Evolutionary conservation across 2,329 filamentous ascomycete species (phyloP).

Genomic region (Trichocomaceae sp.): DNA sequence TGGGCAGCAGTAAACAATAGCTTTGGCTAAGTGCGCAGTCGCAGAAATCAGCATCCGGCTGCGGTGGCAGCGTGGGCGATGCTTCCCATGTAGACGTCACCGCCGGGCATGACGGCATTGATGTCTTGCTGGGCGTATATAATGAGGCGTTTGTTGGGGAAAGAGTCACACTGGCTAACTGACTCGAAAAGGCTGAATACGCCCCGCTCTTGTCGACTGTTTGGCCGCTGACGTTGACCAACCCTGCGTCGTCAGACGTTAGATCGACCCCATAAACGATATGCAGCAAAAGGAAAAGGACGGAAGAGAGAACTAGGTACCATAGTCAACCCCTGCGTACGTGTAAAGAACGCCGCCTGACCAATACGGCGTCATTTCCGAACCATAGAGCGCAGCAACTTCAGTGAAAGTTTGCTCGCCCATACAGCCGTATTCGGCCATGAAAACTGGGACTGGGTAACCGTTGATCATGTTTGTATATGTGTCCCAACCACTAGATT

Average conservation of each 20-base stretch:
- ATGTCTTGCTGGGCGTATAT: conserved; percentile 65
- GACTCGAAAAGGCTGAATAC: conserved; percentile 63
- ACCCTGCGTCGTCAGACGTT: conserved; percentile 26
- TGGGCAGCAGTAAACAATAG: background rate
- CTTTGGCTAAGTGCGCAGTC: background rate
- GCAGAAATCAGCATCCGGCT: background rate
- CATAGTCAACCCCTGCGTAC: conserved; percentile 73
- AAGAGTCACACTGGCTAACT: conserved; percentile 62
- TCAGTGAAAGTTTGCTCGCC: conserved; percentile 69
- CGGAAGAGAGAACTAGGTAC: conserved; percentile 9
- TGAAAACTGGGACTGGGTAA: no score
- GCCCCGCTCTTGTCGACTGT: conserved; percentile 62
- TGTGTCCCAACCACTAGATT: no score
- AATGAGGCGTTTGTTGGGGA: conserved; percentile 55
- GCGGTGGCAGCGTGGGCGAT: background rate
- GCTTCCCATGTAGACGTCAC: background rate
- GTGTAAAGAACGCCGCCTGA: conserved; percentile 96
- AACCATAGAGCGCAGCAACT: conserved; percentile 69
- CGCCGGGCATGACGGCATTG: conserved; percentile 18
- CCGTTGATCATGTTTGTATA: no score
- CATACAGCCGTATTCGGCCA: background rate
- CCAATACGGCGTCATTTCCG: conserved; percentile 75
- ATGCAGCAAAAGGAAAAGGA: no score
- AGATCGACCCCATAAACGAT: background rate
- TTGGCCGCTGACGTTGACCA: conserved; percentile 43